These are phyloP conservation scores for Melanogaster broomeanus DNA, from an alignment of 768 basidiomycete species.

Conservation along the genomic window DNA sequence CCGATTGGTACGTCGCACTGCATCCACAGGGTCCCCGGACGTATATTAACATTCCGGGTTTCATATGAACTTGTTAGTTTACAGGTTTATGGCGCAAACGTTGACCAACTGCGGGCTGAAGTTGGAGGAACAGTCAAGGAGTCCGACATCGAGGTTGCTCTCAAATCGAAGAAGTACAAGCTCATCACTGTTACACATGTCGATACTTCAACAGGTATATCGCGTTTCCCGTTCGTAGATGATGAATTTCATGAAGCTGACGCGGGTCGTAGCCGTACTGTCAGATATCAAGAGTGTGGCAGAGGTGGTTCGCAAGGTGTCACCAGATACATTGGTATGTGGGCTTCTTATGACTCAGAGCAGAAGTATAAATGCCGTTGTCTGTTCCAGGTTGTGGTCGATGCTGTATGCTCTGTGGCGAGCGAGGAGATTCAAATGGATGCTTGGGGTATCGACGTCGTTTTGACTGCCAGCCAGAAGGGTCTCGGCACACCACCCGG, in stretches of 20 bases:
- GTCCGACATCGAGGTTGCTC: constrained; percentile 62
- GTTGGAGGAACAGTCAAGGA: constrained; percentile 75
- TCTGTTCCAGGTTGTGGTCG: constrained; percentile 64
- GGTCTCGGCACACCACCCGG: constrained; percentile 94
- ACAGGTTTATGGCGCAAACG: constrained; percentile 84
- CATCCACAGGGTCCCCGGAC: neutral
- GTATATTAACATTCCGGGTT: neutral
- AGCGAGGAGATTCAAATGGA: constrained; percentile 96
- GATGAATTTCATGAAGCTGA: neutral
- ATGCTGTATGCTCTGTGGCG: constrained; percentile 96
- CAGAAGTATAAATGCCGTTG: neutral
- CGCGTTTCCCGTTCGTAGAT: neutral
- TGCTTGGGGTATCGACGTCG: constrained; percentile 89
- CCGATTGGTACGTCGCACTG: constrained; percentile 63
- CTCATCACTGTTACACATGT: constrained; percentile 93
- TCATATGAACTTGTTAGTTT: constrained; percentile 47
- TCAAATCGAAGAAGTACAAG: constrained; percentile 83
- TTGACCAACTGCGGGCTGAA: constrained; percentile 79
- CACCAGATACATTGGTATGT: constrained; percentile 80
- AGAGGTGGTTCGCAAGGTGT: constrained; percentile 68
- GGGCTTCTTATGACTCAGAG: neutral
- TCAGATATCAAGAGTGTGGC: constrained; percentile 80
- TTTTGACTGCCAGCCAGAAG: constrained; percentile 86
- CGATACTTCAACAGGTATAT: constrained; percentile 79
- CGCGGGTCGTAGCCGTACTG: constrained; percentile 62